Conservation (phyloP, 1,284 basidiomycete species). For the Filobasidium uniguttulatum region DNA sequence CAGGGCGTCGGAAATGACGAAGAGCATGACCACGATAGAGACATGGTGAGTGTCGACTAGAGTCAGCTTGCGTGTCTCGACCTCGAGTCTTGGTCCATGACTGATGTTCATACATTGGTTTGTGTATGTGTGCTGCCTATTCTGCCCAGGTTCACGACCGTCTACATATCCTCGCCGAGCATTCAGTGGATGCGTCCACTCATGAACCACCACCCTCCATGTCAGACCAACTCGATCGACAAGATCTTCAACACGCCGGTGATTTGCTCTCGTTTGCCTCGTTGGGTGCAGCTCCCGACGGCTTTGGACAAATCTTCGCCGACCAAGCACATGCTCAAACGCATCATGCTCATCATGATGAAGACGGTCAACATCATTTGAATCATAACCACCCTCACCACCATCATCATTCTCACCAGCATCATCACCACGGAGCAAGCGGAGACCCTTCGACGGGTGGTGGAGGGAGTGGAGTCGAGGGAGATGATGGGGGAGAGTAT, state of each 20-base stretch:
- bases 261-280: slow-evolving; percentile 13
- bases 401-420: background rate
- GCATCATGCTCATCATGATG: slow-evolving; percentile 8
- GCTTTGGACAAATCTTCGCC: slow-evolving; percentile 9
- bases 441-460: too few species aligned
- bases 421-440: background rate
- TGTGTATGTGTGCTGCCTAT: background rate
- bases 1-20: too few species aligned
- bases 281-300: slow-evolving; percentile 2
- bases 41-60: background rate
- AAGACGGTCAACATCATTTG: slow-evolving; percentile 5
- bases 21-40: background rate
- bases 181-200: slow-evolving; percentile 11
- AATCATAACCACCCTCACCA: too few species aligned
- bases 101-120: background rate
- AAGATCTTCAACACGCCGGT: slow-evolving; percentile 12
- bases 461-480: background rate
- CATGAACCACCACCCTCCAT: slow-evolving; percentile 14
- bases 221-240: slow-evolving; percentile 12
- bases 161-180: slow-evolving; percentile 11
- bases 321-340: slow-evolving; percentile 8
- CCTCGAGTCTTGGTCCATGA: background rate
- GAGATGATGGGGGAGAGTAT: background rate
- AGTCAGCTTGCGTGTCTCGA: background rate
- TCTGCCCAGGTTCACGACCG: background rate